A percentile compares a stretch with the other conserved stretches of the same genome.
phyloP scores from a whole-genome alignment of 2,329 filamentous ascomycete genomes.

The Aspergillus bombycis region DNA sequence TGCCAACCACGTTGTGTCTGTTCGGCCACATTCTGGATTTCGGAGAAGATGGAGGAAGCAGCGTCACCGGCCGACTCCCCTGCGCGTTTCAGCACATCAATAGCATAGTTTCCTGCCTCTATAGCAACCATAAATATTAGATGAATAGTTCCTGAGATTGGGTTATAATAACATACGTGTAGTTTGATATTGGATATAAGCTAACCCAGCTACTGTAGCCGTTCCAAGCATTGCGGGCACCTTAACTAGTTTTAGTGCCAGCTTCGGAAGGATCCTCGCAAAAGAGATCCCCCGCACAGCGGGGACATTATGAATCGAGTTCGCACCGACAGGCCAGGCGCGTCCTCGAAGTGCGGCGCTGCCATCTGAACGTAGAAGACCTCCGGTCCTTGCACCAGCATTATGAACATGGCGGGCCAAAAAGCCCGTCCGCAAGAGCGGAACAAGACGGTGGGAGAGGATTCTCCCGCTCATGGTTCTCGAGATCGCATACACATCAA shows the following conservation, averaged over 20 bases:
- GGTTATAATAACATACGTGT: slow-evolving; percentile 63
- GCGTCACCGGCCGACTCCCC: slow-evolving; percentile 71
- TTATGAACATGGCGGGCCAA: slow-evolving; percentile 67
- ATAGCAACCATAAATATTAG: slow-evolving; percentile 18
- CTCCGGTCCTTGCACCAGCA: slow-evolving; percentile 63
- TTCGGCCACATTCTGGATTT: slow-evolving; percentile 73
- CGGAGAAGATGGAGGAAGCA: slow-evolving; percentile 70
- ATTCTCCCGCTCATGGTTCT: slow-evolving; percentile 71
- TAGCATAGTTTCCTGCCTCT: slow-evolving; percentile 76
- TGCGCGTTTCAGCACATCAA: slow-evolving; percentile 74
- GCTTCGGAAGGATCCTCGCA: slow-evolving; percentile 73
- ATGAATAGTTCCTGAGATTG: background rate
- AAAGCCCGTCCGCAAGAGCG: slow-evolving; percentile 65
- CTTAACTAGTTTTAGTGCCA: slow-evolving; percentile 86
- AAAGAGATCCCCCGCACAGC: slow-evolving; percentile 69
- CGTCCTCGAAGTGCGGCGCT: slow-evolving; percentile 64
- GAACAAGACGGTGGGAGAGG: slow-evolving; percentile 72
- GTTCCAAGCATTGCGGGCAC: slow-evolving; percentile 91
- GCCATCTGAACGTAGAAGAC: slow-evolving; percentile 68
- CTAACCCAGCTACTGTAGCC: slow-evolving; percentile 80
- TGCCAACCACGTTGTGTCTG: slow-evolving; percentile 82
- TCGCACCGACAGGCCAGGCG: slow-evolving; percentile 75
- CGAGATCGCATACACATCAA: slow-evolving; percentile 40
- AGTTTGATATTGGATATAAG: slow-evolving; percentile 96
- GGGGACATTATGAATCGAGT: slow-evolving; percentile 79